Evolutionary conservation across 2,329 filamentous ascomycete species (phyloP).

Genomic region (Ceratocystis colombiana): DNA sequence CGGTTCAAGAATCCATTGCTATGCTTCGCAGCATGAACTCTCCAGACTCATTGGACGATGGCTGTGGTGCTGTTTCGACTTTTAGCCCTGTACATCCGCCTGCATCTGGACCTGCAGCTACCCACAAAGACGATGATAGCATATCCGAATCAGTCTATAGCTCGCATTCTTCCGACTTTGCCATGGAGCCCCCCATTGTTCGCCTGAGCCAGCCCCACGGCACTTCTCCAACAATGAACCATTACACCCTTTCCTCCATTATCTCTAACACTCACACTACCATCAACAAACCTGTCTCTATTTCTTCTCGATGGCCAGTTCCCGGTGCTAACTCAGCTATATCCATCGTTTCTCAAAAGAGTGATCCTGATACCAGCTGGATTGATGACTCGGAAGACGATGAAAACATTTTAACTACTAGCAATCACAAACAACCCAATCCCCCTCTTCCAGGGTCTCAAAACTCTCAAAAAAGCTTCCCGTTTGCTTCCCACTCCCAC

Average conservation of each 20-base stretch:
- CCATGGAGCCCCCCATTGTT: slow-evolving; percentile 22
- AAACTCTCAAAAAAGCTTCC: not conserved
- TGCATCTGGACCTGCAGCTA: slow-evolving; percentile 15
- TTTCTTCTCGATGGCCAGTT: slow-evolving; percentile 6
- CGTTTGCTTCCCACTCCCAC: slow-evolving; percentile 16
- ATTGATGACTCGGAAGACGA: slow-evolving; percentile 34
- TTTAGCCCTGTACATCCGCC: slow-evolving; percentile 1
- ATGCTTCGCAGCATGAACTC: slow-evolving; percentile 18
- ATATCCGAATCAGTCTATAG: slow-evolving; percentile 20
- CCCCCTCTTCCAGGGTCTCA: not conserved
- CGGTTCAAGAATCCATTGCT: slow-evolving; percentile 22
- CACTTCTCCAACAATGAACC: slow-evolving; percentile 10
- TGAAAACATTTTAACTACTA: slow-evolving; percentile 27
- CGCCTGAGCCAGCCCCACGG: slow-evolving; percentile 16
- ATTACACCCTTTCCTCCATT: not conserved
- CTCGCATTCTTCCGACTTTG: slow-evolving; percentile 16
- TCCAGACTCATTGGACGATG: slow-evolving; percentile 4
- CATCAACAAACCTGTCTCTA: not conserved
- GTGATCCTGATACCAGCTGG: slow-evolving; percentile 32
- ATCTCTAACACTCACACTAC: slow-evolving; percentile 8
- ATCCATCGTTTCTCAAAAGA: slow-evolving; percentile 22
- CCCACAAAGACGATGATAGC: slow-evolving; percentile 17
- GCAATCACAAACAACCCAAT: slow-evolving; percentile 3
- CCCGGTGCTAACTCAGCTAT: slow-evolving; percentile 2
- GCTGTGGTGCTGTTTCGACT: slow-evolving; percentile 7